phyloP scores from a whole-genome alignment of 257 asterid species.

The Petunia secreta region DNA sequence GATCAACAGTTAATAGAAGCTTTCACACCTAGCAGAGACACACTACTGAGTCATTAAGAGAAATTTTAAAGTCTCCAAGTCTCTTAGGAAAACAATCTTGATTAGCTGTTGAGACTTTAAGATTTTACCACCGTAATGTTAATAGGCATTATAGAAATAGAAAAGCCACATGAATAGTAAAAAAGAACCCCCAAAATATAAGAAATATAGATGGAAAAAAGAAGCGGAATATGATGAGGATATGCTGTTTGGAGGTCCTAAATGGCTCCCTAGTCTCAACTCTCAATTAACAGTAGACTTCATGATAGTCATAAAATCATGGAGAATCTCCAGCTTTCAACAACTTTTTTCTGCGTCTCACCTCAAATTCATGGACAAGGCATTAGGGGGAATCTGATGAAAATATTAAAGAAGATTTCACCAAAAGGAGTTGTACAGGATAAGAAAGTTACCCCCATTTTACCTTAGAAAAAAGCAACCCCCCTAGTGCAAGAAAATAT shows the following conservation, averaged over 20 bases:
- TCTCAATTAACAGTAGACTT: not conserved
- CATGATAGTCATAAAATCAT: not conserved
- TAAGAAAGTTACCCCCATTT: conserved; percentile 32
- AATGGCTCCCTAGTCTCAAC: not conserved
- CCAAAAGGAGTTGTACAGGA: conserved; percentile 22
- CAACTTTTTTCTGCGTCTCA: conserved; percentile 25
- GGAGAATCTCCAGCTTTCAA: not conserved
- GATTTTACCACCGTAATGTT: not conserved
- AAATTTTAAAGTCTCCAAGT: no score
- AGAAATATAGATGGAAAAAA: not conserved
- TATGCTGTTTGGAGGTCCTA: conserved; percentile 32
- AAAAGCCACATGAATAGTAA: not conserved
- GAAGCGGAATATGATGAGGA: conserved; percentile 31
- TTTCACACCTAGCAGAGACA: no score
- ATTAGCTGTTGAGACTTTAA: not conserved
- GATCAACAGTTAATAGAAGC: no score
- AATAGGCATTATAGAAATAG: not conserved
- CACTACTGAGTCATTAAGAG: no score
- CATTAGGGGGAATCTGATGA: conserved; percentile 33
- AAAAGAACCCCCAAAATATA: not conserved
- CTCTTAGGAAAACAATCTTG: no score
- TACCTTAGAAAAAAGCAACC: not conserved
- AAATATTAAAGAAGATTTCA: not conserved
- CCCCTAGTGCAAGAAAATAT: not conserved
- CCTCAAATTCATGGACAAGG: conserved; percentile 26